phyloP scores from a whole-genome alignment of 1,139 yeast genomes.

The Taphrina confusa region DNA sequence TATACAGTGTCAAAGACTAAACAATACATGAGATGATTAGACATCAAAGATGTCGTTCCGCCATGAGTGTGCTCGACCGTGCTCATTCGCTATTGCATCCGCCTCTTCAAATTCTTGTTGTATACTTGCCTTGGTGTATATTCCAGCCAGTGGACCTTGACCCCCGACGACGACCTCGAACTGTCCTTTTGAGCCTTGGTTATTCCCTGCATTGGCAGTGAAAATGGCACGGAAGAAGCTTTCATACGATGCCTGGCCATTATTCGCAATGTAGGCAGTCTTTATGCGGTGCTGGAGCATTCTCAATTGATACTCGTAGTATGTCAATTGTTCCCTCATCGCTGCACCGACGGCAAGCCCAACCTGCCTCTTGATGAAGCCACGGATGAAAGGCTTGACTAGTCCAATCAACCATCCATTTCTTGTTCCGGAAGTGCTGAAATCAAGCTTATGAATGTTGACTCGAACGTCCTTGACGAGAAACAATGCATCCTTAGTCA shows the following conservation, averaged over 20 bases:
- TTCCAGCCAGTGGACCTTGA: constrained; percentile 24
- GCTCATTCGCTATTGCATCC: constrained; percentile 25
- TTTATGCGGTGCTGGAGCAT: constrained; percentile 34
- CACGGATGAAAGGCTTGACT: constrained; percentile 30
- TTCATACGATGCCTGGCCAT: constrained; percentile 34
- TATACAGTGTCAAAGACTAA: too few species aligned
- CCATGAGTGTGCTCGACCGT: constrained; percentile 32
- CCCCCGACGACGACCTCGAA: constrained; percentile 28
- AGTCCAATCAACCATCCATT: constrained; percentile 32
- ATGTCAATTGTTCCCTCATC: constrained; percentile 21
- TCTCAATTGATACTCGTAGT: constrained; percentile 29
- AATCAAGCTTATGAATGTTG: constrained; percentile 32
- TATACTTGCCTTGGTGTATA: constrained; percentile 27
- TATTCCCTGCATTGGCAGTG: constrained; percentile 25
- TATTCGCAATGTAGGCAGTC: constrained; percentile 33
- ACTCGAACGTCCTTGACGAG: constrained; percentile 32
- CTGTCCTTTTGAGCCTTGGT: constrained; percentile 23
- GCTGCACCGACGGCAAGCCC: constrained; percentile 26
- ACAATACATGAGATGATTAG: too few species aligned
- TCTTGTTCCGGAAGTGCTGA: constrained; percentile 24
- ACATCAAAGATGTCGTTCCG: constrained; percentile 26
- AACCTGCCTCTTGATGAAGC: constrained; percentile 30
- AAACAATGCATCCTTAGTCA: constrained; percentile 28
- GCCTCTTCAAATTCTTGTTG: constrained; percentile 30
- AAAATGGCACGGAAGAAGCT: constrained; percentile 31